These are phyloP conservation scores for Naganishia onofrii DNA, from an alignment of 768 basidiomycete genomes.

Conservation along the genomic window DNA sequence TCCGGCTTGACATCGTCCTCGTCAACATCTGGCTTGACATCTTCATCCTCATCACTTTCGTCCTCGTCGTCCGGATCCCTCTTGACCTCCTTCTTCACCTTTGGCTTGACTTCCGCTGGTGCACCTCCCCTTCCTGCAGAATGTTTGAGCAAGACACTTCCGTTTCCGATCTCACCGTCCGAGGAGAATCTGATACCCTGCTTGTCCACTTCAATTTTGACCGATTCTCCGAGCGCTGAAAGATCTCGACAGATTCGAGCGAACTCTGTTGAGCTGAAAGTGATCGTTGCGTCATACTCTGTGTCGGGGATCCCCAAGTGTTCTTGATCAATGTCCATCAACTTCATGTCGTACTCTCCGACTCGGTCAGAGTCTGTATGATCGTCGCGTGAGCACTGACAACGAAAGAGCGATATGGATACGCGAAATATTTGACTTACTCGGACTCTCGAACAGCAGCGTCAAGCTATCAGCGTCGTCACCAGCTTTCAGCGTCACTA, in stretches of 20 bases:
- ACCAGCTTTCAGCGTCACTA: conserved; percentile 80
- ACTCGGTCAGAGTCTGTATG: conserved; percentile 78
- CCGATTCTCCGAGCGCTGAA: conserved; percentile 82
- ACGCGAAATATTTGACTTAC: conserved; percentile 57
- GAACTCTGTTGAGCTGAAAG: conserved; percentile 82
- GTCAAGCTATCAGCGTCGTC: conserved; percentile 87
- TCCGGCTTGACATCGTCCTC: conserved; percentile 49
- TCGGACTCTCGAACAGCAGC: conserved; percentile 83
- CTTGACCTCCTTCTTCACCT: conserved; percentile 53
- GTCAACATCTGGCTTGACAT: conserved; percentile 53
- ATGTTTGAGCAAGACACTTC: conserved; percentile 77
- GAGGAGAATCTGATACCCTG: conserved; percentile 89
- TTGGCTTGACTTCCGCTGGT: conserved; percentile 38
- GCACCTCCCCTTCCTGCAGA: conserved; percentile 48
- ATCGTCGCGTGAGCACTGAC: background rate
- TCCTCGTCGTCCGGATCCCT: conserved; percentile 36
- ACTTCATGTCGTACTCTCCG: conserved; percentile 97
- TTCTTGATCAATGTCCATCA: conserved; percentile 98
- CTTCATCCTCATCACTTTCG: conserved; percentile 54
- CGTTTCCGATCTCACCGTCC: conserved; percentile 93
- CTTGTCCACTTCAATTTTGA: conserved; percentile 91
- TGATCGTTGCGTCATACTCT: conserved; percentile 88
- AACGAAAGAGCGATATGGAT: no score
- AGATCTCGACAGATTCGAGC: conserved; percentile 89
- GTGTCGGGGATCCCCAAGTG: conserved; percentile 94